Conservation (phyloP, 306 rosid species). For the Quercus bicolor region DNA sequence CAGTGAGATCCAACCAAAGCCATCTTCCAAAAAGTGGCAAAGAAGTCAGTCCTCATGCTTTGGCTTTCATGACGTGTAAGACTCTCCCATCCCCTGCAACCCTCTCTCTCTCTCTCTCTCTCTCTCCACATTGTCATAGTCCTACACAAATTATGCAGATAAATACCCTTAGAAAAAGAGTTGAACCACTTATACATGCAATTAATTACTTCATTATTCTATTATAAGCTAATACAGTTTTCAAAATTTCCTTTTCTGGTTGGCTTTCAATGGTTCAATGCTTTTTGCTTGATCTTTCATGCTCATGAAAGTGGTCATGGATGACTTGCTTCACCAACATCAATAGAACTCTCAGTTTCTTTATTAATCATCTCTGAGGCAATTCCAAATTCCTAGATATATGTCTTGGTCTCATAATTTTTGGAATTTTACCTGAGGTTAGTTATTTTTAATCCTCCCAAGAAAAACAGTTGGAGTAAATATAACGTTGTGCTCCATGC, state of each 20-base stretch:
- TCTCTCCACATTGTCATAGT: neutral
- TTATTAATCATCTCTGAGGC: slow-evolving; percentile 19
- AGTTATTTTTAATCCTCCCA: slow-evolving; percentile 17
- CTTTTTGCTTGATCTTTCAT: slow-evolving; percentile 21
- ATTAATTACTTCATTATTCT: slow-evolving; percentile 5
- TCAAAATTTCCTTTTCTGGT: slow-evolving; percentile 24
- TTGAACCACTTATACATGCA: neutral
- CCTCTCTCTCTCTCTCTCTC: neutral
- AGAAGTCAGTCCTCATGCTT: neutral
- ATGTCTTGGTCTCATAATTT: slow-evolving; percentile 28
- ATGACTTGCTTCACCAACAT: neutral
- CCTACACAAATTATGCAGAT: neutral
- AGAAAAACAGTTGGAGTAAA: neutral
- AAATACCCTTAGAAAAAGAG: neutral
- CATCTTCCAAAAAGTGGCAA: neutral
- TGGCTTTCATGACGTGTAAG: neutral
- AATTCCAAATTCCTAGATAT: slow-evolving; percentile 32
- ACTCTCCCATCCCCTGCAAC: neutral
- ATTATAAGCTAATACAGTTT: slow-evolving; percentile 13
- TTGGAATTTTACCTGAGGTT: slow-evolving; percentile 13
- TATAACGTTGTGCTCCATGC: slow-evolving; percentile 32
- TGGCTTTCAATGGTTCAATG: slow-evolving; percentile 3
- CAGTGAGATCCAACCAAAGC: neutral
- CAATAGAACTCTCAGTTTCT: slow-evolving; percentile 1
- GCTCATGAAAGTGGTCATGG: slow-evolving; percentile 21